A percentile compares a stretch with the other conserved stretches of the same genome.
phyloP scores from a whole-genome alignment of 2,329 filamentous ascomycete genomes.

The Diaporthe citriasiana region DNA sequence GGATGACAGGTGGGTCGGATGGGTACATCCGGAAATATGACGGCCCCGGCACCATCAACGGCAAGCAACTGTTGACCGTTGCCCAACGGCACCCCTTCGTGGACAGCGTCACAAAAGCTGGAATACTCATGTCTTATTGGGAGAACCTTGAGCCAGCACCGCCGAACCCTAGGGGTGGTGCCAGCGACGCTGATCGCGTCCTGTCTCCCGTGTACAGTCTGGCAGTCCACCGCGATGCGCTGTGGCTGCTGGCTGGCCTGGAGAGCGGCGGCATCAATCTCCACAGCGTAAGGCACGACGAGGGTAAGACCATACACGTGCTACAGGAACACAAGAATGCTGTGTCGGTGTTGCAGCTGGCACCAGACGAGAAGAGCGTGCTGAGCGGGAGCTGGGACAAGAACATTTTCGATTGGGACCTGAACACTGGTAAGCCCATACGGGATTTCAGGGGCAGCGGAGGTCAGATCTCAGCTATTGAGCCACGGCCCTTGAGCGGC shows the following conservation, averaged over 20 bases:
- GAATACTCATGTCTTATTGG: constrained; percentile 96
- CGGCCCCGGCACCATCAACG: constrained; percentile 94
- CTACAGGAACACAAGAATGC: constrained; percentile 90
- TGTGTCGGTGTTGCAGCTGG: constrained; percentile 87
- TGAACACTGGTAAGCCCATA: constrained; percentile 85
- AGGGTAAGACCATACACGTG: constrained; percentile 88
- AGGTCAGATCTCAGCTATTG: constrained; percentile 89
- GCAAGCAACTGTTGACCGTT: constrained; percentile 92
- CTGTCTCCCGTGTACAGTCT: constrained; percentile 96
- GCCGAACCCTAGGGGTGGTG: constrained; percentile 51
- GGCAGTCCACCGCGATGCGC: constrained; percentile 87
- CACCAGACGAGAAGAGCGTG: constrained; percentile 87
- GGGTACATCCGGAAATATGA: constrained; percentile 98
- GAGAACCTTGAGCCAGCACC: constrained; percentile 87
- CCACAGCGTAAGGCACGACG: constrained; percentile 93
- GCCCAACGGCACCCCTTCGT: constrained; percentile 97
- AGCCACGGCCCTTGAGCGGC: constrained; percentile 83
- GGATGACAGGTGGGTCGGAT: constrained; percentile 93
- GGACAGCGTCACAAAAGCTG: constrained; percentile 95
- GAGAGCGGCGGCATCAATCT: constrained; percentile 94
- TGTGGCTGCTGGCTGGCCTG: constrained; percentile 92
- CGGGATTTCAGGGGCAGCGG: constrained; percentile 83
- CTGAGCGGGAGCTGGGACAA: constrained; percentile 98
- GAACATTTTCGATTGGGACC: constrained; percentile 92
- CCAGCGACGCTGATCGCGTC: constrained; percentile 68